These are phyloP conservation scores for Phytophthora pisi DNA, from an alignment of 352 stramenopile species.

Conservation along the genomic window DNA sequence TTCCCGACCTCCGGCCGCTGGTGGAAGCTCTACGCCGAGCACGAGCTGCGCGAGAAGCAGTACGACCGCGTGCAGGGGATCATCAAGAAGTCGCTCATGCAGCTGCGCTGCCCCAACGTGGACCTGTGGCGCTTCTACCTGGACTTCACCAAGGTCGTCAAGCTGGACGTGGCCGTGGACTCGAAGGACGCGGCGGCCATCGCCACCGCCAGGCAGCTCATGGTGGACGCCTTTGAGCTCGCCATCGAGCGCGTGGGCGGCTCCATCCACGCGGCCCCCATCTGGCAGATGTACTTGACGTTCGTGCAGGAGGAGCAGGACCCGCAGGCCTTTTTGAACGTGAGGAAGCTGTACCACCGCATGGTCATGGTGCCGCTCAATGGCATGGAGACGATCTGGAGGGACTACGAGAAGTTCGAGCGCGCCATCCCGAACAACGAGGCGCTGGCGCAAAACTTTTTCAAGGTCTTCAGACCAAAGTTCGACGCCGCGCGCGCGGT, in stretches of 20 bases:
- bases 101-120: conserved; percentile 79
- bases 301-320: conserved; percentile 84
- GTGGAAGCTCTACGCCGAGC: conserved; percentile 89
- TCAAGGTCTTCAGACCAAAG: conserved; percentile 87
- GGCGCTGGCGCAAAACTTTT: conserved; percentile 84
- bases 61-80: conserved; percentile 88
- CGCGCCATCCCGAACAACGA: conserved; percentile 89
- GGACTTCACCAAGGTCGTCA: conserved; percentile 86
- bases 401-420: conserved; percentile 91
- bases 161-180: conserved; percentile 76
- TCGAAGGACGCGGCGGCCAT: conserved; percentile 65
- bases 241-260: conserved; percentile 82
- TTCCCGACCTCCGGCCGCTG: conserved; percentile 83
- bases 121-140: conserved; percentile 90
- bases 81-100: conserved; percentile 89
- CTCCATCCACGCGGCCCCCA: conserved; percentile 74
- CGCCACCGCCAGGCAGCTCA: conserved; percentile 67
- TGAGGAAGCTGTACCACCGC: conserved; percentile 88
- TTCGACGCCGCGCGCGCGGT: conserved; percentile 83
- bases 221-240: conserved; percentile 86
- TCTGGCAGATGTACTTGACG: conserved; percentile 85
- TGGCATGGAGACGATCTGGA: conserved; percentile 84
- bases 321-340: conserved; percentile 72
- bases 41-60: conserved; percentile 85
- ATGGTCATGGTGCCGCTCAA: conserved; percentile 77